phyloP scores from a whole-genome alignment of 129 eudicot genomes.

The Flaveria ramosissima region DNA sequence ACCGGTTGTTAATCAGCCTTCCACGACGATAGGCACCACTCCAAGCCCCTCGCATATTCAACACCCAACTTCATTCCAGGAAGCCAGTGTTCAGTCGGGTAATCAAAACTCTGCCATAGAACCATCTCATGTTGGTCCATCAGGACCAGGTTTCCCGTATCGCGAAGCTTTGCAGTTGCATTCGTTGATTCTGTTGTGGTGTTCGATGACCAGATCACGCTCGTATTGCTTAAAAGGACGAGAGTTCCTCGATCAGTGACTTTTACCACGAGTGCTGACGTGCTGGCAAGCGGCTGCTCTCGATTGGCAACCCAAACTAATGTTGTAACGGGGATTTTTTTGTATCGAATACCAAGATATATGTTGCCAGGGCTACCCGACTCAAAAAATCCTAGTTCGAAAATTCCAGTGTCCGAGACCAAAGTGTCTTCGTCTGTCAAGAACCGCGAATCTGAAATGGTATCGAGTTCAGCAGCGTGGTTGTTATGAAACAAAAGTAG shows the following conservation, averaged over 20 bases:
- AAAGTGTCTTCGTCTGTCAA: neutral
- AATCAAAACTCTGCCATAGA: neutral
- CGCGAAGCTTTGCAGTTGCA: neutral
- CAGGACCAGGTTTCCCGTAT: neutral
- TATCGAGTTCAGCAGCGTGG: neutral
- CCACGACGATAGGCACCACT: neutral
- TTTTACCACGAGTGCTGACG: neutral
- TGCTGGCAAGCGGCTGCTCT: neutral
- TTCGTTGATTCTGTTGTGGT: neutral
- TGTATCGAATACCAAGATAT: slow-evolving; percentile 7
- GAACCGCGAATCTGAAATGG: neutral
- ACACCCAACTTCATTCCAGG: neutral
- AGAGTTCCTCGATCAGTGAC: neutral
- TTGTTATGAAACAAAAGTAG: neutral
- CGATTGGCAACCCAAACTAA: slow-evolving; percentile 10
- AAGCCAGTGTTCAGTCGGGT: slow-evolving; percentile 15
- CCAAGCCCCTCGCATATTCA: neutral
- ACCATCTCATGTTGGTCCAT: neutral
- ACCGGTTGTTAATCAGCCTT: neutral
- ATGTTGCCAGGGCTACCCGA: neutral
- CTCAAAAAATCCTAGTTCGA: neutral
- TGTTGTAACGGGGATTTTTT: neutral
- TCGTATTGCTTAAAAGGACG: neutral
- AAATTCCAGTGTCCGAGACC: slow-evolving; percentile 2
- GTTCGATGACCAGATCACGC: neutral